These are phyloP conservation scores for Kuraishia piskuri DNA, from an alignment of 805 yeast genomes.

Conservation along the genomic window DNA sequence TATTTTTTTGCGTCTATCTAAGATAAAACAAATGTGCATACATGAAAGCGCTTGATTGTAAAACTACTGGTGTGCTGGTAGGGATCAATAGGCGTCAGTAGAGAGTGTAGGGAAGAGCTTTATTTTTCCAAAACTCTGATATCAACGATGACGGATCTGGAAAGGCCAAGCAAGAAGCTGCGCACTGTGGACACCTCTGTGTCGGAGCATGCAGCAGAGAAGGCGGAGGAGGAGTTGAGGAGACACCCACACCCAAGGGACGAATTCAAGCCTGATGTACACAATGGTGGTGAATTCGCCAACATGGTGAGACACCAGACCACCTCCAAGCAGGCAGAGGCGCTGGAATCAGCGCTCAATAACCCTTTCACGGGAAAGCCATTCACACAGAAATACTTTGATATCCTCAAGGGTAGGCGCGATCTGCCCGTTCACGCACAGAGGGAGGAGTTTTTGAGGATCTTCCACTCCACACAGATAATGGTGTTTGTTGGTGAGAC, in stretches of 20 bases:
- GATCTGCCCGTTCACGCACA: constrained; percentile 92
- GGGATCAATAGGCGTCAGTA: neutral
- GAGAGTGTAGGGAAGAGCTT: neutral
- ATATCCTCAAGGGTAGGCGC: constrained; percentile 70
- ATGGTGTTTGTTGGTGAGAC: constrained; percentile 99
- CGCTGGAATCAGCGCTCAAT: constrained; percentile 43
- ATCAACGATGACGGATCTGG: constrained; percentile 17
- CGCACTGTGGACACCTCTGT: constrained; percentile 39
- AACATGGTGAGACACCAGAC: constrained; percentile 52
- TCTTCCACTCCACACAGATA: constrained; percentile 82
- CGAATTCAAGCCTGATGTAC: constrained; percentile 33
- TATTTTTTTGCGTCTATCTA: neutral
- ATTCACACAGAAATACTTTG: constrained; percentile 61
- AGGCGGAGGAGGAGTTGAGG: constrained; percentile 46
- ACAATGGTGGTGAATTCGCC: constrained; percentile 60
- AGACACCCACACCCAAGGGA: constrained; percentile 37
- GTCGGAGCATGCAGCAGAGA: constrained; percentile 61
- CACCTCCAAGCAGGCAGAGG: constrained; percentile 52
- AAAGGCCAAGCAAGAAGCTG: constrained; percentile 41
- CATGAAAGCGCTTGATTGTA: neutral
- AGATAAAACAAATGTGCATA: neutral
- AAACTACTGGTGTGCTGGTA: too few relatives aligned
- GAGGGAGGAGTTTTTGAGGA: constrained; percentile 76
- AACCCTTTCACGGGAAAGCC: constrained; percentile 77
- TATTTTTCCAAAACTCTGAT: neutral